Evolutionary conservation across 2,329 filamentous ascomycete species (phyloP), one percentile per base, ranked within the genome.

Genomic region (Niveomyces coronatus): DNA sequence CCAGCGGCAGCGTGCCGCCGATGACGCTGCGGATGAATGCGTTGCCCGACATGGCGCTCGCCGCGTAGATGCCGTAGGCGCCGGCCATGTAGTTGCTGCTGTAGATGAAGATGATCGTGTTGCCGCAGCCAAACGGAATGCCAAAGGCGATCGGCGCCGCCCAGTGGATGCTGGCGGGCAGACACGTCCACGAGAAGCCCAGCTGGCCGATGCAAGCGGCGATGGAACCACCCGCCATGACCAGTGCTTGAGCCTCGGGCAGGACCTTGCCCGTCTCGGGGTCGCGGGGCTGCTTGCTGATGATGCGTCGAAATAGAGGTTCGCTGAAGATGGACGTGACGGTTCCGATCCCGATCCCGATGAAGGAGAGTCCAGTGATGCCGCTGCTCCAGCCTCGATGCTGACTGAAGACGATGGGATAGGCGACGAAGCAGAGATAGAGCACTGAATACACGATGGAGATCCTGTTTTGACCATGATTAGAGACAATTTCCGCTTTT

Each of bases 341-440:
- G 11, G 71, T 58, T 7, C 68, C 71, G 14, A 74, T 60, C 9
- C 69, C 76, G 15, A 78, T 66, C n/a, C 74, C 85, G 6, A 79
- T 49, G 55, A 88, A 93, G 2, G 83, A 74, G 1, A 93, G 71
- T 1, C 86, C 85, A 0, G 77, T 75, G n/a, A 80, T 55, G 1
- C 81, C 77, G 0, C 79, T 65, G 4, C 68, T 68, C 85, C 85
- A 93, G 45, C 82, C 83, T n/a, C 85, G 79, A 39, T 67, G 53
- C 20, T 78, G 64, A 24, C 68, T 66, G 59, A 87, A 89, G 42
- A 89, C 79, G 37, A 88, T 80, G 0, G 85, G 85, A 54, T 88
- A 88, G 15, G 82, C 83, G n/a, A 88, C 78, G 62, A 93, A 91
- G 57, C 83, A 88, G 20, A 91, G 74, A 51, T 87, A 87, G 1